Percentiles rank a stretch among this genome's conserved stretches.
phyloP scores from a whole-genome alignment of 768 basidiomycete species.

The Mycena capillaripes region DNA sequence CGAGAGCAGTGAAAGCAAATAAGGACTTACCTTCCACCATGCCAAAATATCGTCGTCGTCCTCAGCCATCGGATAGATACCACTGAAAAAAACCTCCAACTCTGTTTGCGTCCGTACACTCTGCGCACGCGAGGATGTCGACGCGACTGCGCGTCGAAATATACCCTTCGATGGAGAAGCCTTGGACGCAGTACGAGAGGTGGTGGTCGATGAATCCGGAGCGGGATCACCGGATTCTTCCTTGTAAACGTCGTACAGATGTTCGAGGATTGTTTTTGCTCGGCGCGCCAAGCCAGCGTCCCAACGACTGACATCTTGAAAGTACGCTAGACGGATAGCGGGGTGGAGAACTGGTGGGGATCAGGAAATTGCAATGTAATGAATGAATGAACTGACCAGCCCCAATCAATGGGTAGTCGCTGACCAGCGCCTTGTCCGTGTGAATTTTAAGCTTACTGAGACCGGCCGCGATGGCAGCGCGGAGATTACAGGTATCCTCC shows the following conservation, averaged over 20 bases:
- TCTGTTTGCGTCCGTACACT: neutral
- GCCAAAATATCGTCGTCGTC: conserved; percentile 11
- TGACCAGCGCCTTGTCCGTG: conserved; percentile 12
- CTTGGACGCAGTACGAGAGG: neutral
- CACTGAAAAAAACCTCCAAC: conserved; percentile 13
- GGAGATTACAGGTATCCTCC: conserved; percentile 9
- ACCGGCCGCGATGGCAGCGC: conserved; percentile 2
- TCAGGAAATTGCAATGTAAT: neutral
- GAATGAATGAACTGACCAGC: neutral
- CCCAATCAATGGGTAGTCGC: conserved; percentile 7
- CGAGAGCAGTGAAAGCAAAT: neutral
- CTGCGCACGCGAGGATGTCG: no score
- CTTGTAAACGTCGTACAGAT: conserved; percentile 7
- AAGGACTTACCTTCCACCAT: conserved; percentile 22
- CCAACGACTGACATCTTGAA: neutral
- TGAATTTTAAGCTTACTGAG: neutral
- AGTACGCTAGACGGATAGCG: neutral
- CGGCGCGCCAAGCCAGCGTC: neutral
- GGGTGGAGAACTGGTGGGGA: conserved; percentile 12
- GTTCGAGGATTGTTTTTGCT: neutral
- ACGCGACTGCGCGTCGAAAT: neutral
- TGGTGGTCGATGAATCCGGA: neutral
- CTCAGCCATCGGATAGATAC: conserved; percentile 12
- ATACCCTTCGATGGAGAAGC: conserved; percentile 7
- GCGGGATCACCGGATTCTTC: neutral